Conservation (phyloP, 2,329 filamentous ascomycete genomes). For the Claviceps citrina region DNA sequence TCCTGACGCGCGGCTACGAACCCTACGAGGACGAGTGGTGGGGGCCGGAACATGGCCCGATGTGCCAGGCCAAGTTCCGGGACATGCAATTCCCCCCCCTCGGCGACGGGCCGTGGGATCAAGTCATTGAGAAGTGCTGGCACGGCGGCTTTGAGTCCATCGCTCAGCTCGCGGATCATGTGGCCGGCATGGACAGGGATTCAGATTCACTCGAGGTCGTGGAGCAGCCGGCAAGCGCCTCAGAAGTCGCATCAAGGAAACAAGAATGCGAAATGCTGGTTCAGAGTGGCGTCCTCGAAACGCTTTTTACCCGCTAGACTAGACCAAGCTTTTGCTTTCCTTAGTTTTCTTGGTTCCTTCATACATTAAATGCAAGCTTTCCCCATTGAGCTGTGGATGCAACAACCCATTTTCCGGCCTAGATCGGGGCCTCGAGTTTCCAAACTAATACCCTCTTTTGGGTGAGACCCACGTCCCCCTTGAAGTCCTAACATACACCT, state of each 20-base stretch:
- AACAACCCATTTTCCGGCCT: too few relatives aligned
- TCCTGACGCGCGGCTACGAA: conserved; percentile 5
- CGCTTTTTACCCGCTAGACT: background rate
- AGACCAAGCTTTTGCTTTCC: too few relatives aligned
- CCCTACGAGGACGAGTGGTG: conserved; percentile 6
- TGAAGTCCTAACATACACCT: background rate
- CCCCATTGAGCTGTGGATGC: too few relatives aligned
- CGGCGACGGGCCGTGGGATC: conserved; percentile 3
- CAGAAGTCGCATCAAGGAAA: background rate
- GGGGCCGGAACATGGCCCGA: conserved; percentile 3
- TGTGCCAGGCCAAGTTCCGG: conserved; percentile 4
- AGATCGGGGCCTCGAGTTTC: too few relatives aligned
- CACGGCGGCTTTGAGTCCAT: conserved; percentile 6
- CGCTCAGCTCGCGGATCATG: conserved; percentile 2
- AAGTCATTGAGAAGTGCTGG: conserved; percentile 6
- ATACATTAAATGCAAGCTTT: too few relatives aligned
- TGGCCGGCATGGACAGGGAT: conserved; percentile 3
- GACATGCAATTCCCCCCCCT: conserved; percentile 6
- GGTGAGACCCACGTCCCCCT: background rate
- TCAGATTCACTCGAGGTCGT: conserved; percentile 2
- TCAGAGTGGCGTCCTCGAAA: conserved; percentile 1
- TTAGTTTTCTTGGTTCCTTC: too few relatives aligned
- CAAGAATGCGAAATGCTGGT: conserved; percentile 2
- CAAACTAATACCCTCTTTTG: too few relatives aligned
- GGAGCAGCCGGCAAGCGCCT: conserved; percentile 1